phyloP scores from a whole-genome alignment of 2,329 filamentous ascomycete species.

The Cladophialophora carrionii region DNA sequence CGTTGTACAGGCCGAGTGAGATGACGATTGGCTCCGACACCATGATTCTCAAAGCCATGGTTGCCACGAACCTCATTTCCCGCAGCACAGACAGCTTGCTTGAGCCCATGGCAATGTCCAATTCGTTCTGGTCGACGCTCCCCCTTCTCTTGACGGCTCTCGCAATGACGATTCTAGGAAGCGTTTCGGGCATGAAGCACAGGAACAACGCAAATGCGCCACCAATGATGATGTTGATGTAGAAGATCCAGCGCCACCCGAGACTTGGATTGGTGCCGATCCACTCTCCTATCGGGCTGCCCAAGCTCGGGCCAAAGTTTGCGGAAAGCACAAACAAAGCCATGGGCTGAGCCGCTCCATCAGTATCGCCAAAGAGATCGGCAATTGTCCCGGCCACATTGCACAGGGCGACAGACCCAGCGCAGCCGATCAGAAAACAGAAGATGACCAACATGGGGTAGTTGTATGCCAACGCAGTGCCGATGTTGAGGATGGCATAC shows the following conservation, averaged over 20 bases:
- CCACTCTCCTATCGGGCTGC: conserved; percentile 49
- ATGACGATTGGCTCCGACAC: conserved; percentile 50
- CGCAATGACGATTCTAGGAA: conserved; percentile 48
- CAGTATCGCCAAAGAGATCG: conserved; percentile 43
- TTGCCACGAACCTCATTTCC: conserved; percentile 48
- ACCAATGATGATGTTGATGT: conserved; percentile 48
- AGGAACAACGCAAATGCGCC: conserved; percentile 45
- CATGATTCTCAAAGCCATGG: conserved; percentile 51
- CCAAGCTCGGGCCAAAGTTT: conserved; percentile 48
- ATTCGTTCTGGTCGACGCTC: conserved; percentile 39
- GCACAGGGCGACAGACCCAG: conserved; percentile 45
- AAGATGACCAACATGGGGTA: conserved; percentile 48
- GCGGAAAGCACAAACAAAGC: conserved; percentile 49
- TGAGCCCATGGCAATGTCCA: conserved; percentile 43
- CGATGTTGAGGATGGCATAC: conserved; percentile 46
- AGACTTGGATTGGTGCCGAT: conserved; percentile 45
- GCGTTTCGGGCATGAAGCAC: conserved; percentile 48
- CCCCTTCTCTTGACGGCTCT: conserved; percentile 42
- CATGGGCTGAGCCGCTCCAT: conserved; percentile 49
- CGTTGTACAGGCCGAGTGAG: conserved; percentile 44
- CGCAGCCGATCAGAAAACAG: conserved; percentile 44
- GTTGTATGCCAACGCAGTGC: conserved; percentile 44
- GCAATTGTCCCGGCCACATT: conserved; percentile 47
- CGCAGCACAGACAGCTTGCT: conserved; percentile 45
- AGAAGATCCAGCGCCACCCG: conserved; percentile 46